These are phyloP conservation scores for Cryptococcus wingfieldii DNA, from an alignment of 1,284 basidiomycete species.

Conservation along the genomic window DNA sequence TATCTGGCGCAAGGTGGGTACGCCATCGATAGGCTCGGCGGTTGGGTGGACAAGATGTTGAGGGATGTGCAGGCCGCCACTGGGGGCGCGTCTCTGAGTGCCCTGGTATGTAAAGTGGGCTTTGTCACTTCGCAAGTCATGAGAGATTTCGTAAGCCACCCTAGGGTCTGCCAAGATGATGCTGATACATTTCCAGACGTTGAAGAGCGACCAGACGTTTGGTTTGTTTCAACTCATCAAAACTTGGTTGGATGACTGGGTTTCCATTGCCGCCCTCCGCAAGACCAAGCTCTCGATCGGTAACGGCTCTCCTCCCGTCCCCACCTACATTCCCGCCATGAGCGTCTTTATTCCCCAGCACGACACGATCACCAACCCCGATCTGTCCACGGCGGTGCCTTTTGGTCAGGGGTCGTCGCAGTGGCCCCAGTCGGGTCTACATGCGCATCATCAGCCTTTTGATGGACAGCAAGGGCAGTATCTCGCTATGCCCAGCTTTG, in stretches of 20 bases:
- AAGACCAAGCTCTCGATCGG: conserved; percentile 22
- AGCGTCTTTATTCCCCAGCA: conserved; percentile 1
- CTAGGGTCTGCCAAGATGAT: background rate
- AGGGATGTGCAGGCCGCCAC: conserved; percentile 2
- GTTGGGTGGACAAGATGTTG: conserved; percentile 19
- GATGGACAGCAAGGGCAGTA: background rate
- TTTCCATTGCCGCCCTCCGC: conserved; percentile 30
- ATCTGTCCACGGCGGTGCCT: conserved; percentile 2
- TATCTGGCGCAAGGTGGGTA: conserved; percentile 3
- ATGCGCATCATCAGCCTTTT: background rate
- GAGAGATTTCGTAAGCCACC: conserved; percentile 32
- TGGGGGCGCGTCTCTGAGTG: conserved; percentile 3
- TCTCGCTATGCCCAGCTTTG: background rate
- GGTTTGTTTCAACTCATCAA: conserved; percentile 45
- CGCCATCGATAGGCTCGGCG: conserved; percentile 16
- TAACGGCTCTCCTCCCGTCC: conserved; percentile 1
- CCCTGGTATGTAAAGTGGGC: conserved; percentile 21
- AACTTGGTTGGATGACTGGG: conserved; percentile 44
- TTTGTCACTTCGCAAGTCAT: conserved; percentile 41
- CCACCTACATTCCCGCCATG: background rate
- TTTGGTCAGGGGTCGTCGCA: background rate
- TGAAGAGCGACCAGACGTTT: conserved; percentile 36
- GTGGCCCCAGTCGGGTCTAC: background rate
- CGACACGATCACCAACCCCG: background rate
- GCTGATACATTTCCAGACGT: conserved; percentile 18